A percentile compares a stretch with the other conserved stretches of the same genome.
Evolutionary conservation across 495 filamentous ascomycete genomes (phyloP).

Genomic region (Penicillium egyptiacum): DNA sequence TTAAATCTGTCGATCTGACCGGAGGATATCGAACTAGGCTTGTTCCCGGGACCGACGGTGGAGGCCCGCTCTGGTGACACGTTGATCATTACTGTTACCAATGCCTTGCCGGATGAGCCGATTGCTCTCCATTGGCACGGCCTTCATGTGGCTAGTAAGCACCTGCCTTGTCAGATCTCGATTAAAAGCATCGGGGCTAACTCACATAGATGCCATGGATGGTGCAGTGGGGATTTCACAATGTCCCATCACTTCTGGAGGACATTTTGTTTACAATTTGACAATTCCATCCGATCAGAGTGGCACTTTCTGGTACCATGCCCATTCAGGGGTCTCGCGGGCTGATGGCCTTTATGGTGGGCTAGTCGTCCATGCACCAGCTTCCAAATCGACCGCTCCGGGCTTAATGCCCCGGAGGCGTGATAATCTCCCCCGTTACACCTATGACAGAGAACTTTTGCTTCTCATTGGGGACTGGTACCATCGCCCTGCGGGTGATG

Average conservation of each 20-base stretch:
- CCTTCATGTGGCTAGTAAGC: slow-evolving; percentile 62
- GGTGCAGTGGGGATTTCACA: slow-evolving; percentile 67
- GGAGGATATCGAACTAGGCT: slow-evolving; percentile 19
- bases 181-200: neutral
- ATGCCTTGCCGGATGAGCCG: slow-evolving; percentile 64
- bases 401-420: slow-evolving; percentile 20
- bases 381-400: slow-evolving; percentile 28
- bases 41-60: slow-evolving; percentile 42
- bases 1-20: neutral
- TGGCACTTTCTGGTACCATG: slow-evolving; percentile 85
- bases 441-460: slow-evolving; percentile 43
- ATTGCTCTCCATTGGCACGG: slow-evolving; percentile 82
- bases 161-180: neutral
- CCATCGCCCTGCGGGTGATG: slow-evolving; percentile 41
- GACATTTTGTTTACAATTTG: slow-evolving; percentile 71
- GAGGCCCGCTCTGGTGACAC: slow-evolving; percentile 59
- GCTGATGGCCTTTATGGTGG: slow-evolving; percentile 74
- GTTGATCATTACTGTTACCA: slow-evolving; percentile 67
- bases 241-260: slow-evolving; percentile 63
- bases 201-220: slow-evolving; percentile 60
- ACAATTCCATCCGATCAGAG: slow-evolving; percentile 68
- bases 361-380: slow-evolving; percentile 67
- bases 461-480: slow-evolving; percentile 58
- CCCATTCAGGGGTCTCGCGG: slow-evolving; percentile 64
- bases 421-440: slow-evolving; percentile 13